phyloP scores from a whole-genome alignment of 2,329 filamentous ascomycete genomes.

The Falciphora oryzae region DNA sequence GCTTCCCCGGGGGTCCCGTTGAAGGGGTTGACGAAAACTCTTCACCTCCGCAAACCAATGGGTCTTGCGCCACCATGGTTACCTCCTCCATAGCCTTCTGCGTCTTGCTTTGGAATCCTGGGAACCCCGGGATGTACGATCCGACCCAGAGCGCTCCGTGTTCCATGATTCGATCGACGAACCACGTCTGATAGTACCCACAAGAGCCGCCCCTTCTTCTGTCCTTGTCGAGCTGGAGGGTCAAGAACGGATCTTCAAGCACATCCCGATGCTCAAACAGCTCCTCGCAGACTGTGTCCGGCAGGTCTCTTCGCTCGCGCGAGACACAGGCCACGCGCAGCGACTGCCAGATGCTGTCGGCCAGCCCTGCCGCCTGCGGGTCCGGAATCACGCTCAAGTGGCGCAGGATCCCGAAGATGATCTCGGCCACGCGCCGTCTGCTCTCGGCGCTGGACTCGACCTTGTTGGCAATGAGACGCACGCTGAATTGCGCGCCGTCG shows the following conservation, averaged over 20 bases:
- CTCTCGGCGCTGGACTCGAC: not conserved
- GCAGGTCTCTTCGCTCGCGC: not conserved
- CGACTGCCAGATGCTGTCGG: conserved; percentile 1
- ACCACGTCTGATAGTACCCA: not conserved
- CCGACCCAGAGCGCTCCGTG: not conserved
- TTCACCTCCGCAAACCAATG: no score
- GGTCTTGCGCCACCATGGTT: no score
- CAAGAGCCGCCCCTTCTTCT: no score
- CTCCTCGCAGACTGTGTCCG: not conserved
- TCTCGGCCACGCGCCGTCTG: not conserved
- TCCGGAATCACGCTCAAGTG: not conserved
- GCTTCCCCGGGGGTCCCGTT: no score
- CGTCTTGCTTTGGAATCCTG: no score
- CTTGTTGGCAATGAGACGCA: not conserved
- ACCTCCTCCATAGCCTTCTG: no score
- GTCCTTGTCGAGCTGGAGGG: not conserved
- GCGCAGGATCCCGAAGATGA: not conserved
- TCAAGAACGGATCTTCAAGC: not conserved
- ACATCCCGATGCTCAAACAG: not conserved
- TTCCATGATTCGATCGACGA: not conserved
- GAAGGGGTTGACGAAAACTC: no score
- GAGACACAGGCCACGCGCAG: not conserved
- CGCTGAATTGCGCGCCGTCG: no score
- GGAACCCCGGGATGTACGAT: no score
- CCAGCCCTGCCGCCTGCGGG: not conserved